Evolutionary conservation across 306 rosid species (phyloP).

Genomic region (Prunus mume): DNA sequence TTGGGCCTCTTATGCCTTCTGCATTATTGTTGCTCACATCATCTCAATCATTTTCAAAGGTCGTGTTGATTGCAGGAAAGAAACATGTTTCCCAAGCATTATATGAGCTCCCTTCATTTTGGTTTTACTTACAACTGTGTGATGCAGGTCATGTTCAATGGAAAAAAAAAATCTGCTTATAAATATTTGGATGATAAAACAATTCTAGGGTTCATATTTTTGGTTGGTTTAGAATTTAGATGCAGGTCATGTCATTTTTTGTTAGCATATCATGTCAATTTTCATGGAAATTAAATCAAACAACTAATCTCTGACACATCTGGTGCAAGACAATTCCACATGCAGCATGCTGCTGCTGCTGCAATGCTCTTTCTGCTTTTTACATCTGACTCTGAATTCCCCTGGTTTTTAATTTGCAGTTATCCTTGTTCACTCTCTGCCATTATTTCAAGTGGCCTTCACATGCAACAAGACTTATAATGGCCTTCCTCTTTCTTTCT

Average conservation of each 20-base stretch:
- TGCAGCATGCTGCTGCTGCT: slow-evolving; percentile 6
- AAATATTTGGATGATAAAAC: too few relatives aligned
- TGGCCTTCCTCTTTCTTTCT: too few relatives aligned
- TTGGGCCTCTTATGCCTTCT: slow-evolving; percentile 7
- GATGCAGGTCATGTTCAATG: too few relatives aligned
- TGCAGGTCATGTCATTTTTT: not conserved
- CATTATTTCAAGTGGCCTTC: not conserved
- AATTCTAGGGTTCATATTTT: too few relatives aligned
- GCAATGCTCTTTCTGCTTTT: not conserved
- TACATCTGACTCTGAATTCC: not conserved
- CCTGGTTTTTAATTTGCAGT: not conserved
- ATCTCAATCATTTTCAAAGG: slow-evolving; percentile 22
- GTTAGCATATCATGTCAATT: slow-evolving; percentile 7
- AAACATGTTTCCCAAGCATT: not conserved
- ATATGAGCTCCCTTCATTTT: not conserved
- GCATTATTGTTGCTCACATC: slow-evolving; percentile 17
- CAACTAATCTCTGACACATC: not conserved
- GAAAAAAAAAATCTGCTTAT: too few relatives aligned
- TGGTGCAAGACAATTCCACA: not conserved
- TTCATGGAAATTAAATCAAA: not conserved
- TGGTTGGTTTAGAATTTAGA: too few relatives aligned
- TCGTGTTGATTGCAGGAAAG: slow-evolving; percentile 13
- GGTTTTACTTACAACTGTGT: not conserved
- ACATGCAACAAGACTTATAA: too few relatives aligned
- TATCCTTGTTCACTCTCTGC: not conserved